phyloP scores from a whole-genome alignment of 78 protist genomes.

The Cavenderia fasciculata region DNA sequence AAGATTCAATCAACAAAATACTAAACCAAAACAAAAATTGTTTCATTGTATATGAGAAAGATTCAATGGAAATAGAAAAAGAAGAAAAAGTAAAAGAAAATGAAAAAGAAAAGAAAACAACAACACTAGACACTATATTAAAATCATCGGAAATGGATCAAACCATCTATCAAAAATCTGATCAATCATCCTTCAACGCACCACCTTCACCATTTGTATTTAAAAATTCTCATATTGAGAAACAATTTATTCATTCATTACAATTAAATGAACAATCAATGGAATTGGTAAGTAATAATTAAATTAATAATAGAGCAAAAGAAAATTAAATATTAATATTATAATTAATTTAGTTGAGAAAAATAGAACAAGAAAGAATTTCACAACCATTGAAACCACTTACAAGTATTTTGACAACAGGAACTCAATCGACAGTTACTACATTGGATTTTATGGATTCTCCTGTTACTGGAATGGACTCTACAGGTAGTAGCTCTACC shows the following conservation, averaged over 20 bases:
- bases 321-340: neutral
- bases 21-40: no score
- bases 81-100: neutral
- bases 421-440: neutral
- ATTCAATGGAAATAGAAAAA: neutral
- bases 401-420: constrained; percentile 2
- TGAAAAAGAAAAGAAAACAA: constrained; percentile 3
- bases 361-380: constrained; percentile 45
- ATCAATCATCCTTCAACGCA: constrained; percentile 32
- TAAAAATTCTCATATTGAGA: constrained; percentile 30
- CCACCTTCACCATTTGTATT: constrained; percentile 46
- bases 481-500: constrained; percentile 56
- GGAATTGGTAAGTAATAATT: constrained; percentile 5
- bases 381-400: constrained; percentile 57
- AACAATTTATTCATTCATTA: constrained; percentile 27
- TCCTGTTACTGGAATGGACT: neutral
- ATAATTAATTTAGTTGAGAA: neutral
- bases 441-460: constrained; percentile 38
- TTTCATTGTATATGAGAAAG: no score
- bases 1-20: no score
- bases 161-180: constrained; percentile 19
- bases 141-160: constrained; percentile 9
- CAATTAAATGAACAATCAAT: neutral
- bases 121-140: constrained; percentile 10
- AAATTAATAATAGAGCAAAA: neutral